Conservation (phyloP, 352 stramenopile species). For the Phytophthora hybrid region DNA sequence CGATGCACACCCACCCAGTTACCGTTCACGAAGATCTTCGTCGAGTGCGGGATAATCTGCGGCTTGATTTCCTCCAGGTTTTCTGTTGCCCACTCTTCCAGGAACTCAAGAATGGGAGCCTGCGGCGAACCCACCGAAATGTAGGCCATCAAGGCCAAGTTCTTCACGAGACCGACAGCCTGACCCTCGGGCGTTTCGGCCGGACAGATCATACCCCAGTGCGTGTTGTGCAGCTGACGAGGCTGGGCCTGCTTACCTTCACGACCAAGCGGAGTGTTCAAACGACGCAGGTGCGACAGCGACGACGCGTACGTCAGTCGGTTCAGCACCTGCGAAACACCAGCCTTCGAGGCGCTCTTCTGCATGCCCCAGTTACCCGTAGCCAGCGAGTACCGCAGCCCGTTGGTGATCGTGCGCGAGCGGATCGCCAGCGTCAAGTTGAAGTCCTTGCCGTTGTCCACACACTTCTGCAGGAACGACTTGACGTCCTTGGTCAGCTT, state of each 20-base stretch:
- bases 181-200: conserved; percentile 97
- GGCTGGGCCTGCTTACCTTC: conserved; percentile 99
- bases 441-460: conserved; percentile 95
- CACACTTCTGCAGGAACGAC: conserved; percentile 92
- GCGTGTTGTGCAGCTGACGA: conserved; percentile 99
- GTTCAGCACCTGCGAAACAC: conserved; percentile 99
- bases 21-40: conserved; percentile 99
- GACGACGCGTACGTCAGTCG: conserved; percentile 99
- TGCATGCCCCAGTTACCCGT: conserved; percentile 99
- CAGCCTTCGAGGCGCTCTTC: conserved; percentile 95
- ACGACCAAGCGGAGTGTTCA: conserved; percentile 99
- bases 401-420: conserved; percentile 98
- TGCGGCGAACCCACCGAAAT: conserved; percentile 95
- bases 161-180: conserved; percentile 97
- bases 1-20: conserved; percentile 99
- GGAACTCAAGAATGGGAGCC: conserved; percentile 97
- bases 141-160: conserved; percentile 99
- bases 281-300: conserved; percentile 97
- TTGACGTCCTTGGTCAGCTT: conserved; percentile 99
- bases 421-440: conserved; percentile 98
- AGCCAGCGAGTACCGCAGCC: conserved; percentile 98
- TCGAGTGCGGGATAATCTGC: conserved; percentile 97
- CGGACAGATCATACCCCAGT: conserved; percentile 99
- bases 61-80: conserved; percentile 98
- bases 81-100: conserved; percentile 99